A percentile compares a stretch with the other conserved stretches of the same genome.
These are phyloP conservation scores for Bifiguratus adelaidae DNA, from an alignment of 192 early-diverging fungal species.

Conservation along the genomic window DNA sequence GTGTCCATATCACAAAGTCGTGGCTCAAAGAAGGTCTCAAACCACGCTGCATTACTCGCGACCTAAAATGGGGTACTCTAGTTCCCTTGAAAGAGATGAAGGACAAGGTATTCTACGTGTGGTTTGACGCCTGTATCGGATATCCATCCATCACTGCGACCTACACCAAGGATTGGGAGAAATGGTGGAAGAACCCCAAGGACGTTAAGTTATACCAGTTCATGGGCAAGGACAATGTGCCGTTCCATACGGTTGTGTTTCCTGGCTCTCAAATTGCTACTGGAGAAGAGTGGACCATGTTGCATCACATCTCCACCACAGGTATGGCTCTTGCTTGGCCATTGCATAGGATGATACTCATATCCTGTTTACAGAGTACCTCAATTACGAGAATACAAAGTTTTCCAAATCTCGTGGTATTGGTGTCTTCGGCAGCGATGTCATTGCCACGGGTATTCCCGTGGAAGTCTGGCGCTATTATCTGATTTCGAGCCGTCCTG, in stretches of 20 bases:
- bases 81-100: constrained; percentile 80
- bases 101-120: constrained; percentile 97
- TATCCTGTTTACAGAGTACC: constrained; percentile 56
- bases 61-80: constrained; percentile 96
- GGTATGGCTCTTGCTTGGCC: constrained; percentile 30
- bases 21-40: constrained; percentile 94
- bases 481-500: constrained; percentile 85
- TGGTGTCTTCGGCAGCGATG: constrained; percentile 97
- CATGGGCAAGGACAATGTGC: constrained; percentile 99
- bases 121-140: constrained; percentile 98
- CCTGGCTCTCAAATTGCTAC: constrained; percentile 81
- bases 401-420: constrained; percentile 95
- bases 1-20: constrained; percentile 72
- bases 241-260: constrained; percentile 98
- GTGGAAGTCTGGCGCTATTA: constrained; percentile 97
- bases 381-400: constrained; percentile 93
- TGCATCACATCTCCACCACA: constrained; percentile 88
- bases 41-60: constrained; percentile 94
- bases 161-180: constrained; percentile 88
- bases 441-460: constrained; percentile 79
- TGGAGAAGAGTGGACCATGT: constrained; percentile 80
- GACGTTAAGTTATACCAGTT: constrained; percentile 97
- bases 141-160: constrained; percentile 97
- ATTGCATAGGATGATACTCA: constrained; percentile 3
- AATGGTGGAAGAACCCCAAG: constrained; percentile 99